Conservation (phyloP, 2,329 filamentous ascomycete species). For the Fusarium xylarioides region DNA sequence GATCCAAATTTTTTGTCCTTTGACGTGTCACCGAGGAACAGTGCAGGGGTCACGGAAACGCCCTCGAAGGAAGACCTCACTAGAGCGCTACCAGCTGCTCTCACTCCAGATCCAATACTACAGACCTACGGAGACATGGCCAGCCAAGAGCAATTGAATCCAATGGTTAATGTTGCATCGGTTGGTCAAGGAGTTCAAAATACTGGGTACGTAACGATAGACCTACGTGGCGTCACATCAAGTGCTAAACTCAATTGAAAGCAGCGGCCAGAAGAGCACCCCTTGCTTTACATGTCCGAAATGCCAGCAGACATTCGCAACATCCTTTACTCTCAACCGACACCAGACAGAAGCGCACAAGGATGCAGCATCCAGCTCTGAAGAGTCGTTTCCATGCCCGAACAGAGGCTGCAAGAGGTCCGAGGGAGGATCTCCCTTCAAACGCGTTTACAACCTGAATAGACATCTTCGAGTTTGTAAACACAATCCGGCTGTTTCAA, state of each 20-base stretch:
- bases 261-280: no score
- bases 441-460: not conserved
- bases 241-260: not conserved
- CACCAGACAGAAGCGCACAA: not conserved
- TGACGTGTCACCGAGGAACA: rapidly evolving
- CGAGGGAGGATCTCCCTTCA: not conserved
- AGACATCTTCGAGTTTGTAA: not conserved
- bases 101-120: not conserved
- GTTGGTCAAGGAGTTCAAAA: not conserved
- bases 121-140: rapidly evolving
- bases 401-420: not conserved
- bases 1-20: not conserved
- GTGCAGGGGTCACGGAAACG: not conserved
- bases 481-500: not conserved
- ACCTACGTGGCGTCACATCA: not conserved
- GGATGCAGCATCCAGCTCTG: not conserved
- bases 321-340: not conserved
- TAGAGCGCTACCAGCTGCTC: no score
- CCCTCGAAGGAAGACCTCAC: not conserved
- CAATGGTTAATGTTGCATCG: no score
- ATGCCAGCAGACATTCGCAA: not conserved
- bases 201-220: not conserved
- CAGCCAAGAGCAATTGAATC: not conserved
- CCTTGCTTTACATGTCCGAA: not conserved
- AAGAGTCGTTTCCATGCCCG: not conserved